Evolutionary conservation across 805 yeast species (phyloP).

Genomic region (Kluyveromyces nonfermentans): DNA sequence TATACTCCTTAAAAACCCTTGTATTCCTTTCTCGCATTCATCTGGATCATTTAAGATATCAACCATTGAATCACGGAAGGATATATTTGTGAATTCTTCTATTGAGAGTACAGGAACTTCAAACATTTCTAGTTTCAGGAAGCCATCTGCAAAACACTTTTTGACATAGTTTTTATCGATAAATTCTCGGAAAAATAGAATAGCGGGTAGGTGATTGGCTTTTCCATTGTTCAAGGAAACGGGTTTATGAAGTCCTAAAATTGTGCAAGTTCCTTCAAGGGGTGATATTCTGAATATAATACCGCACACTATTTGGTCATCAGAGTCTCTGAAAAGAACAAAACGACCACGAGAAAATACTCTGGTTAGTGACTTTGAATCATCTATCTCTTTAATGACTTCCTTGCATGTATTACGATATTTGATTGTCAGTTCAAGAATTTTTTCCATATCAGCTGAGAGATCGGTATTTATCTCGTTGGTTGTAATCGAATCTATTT

Average conservation of each 20-base stretch:
- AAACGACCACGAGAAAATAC: constrained; percentile 47
- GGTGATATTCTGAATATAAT: constrained; percentile 37
- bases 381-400: constrained; percentile 40
- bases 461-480: constrained; percentile 31
- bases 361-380: constrained; percentile 39
- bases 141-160: constrained; percentile 10
- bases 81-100: constrained; percentile 23
- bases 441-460: constrained; percentile 35
- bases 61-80: constrained; percentile 19
- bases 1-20: constrained; percentile 9
- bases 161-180: constrained; percentile 18
- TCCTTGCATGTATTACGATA: constrained; percentile 37
- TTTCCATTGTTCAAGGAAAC: constrained; percentile 18
- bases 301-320: constrained; percentile 35
- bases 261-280: constrained; percentile 17
- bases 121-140: constrained; percentile 27
- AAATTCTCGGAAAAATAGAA: constrained; percentile 24
- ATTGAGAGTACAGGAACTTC: constrained; percentile 21
- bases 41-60: constrained; percentile 23
- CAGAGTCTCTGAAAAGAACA: constrained; percentile 45
- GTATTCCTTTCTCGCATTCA: constrained; percentile 14
- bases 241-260: constrained; percentile 28
- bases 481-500: constrained; percentile 32
- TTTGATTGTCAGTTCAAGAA: constrained; percentile 37
- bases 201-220: constrained; percentile 30